Base-by-base conservation (phyloP, 805 yeast species). In the Ogataea philodendri region DNA sequence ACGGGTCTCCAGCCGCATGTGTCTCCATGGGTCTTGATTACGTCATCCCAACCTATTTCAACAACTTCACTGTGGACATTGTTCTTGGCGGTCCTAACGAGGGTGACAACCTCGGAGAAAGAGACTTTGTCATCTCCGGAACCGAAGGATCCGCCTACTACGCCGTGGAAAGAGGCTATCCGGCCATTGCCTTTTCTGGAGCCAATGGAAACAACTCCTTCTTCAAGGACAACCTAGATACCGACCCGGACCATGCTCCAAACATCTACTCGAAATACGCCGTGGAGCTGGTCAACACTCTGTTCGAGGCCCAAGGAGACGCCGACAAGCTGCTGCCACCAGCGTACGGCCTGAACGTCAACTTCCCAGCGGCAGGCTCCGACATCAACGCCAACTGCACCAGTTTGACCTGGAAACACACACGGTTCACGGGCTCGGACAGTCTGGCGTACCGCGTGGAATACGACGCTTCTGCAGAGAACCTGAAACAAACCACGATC, bases 21-120 rank as follows among this genome's bases (percentile, higher is more conserved):
- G 73, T 72, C 27, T 65, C 72, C 4, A 66, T 70, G 45, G 77
- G 66, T 16, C 55, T 72, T 36, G 68, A 68, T 33, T 70, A 70
- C 52, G 62, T 72, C 27, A 48, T 69, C 30, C 78, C 78, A 42
- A 61, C 51, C 31, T 60, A 57, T 54, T 70, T 69, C 49, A 54
- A 65, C 39, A 67, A 70, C 54, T 45, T 58, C 31, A 49, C 69
- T 14, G 57, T 70, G 45, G 78, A 73, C 53, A 56, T 72, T 38
- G 71, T 72, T 36, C 69, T 72, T 31, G 55, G 70, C 37, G 78
- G 78, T 45, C 76, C 76, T 34, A 73, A 73, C 51, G 73, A 73
- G 57, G 78, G 78, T 44, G 51, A 58, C 39, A 73, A 73, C 57
- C 42, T 63, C 40, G 70, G 72, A 30, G 66, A 67, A 28, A 63